Evolutionary conservation across 2,329 filamentous ascomycete species (phyloP), one percentile per base, ranked within the genome.

Genomic region (Hypomyces rosellus): DNA sequence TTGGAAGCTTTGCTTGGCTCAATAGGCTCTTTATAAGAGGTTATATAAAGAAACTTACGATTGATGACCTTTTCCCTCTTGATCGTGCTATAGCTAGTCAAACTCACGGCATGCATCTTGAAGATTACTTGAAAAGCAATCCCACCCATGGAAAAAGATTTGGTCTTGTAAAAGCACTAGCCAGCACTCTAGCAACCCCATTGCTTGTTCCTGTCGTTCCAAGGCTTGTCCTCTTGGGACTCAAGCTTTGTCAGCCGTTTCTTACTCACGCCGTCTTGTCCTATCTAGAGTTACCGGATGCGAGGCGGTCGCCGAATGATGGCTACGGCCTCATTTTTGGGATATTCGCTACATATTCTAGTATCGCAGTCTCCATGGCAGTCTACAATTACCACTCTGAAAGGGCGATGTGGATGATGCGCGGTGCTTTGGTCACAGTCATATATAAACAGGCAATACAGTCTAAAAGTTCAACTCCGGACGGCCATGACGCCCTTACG

Each of bases 311-410:
- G 0, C 52, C 53, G 0, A 67, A 64, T 33, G 49, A 61, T 13
- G 65, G 70, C 2, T 74, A 72, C 51, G 72, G 72, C 0, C 63
- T 74, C 5, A 71, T 76, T 9, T 73, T 67, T 2, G 72, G 70
- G 3, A 61, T 63, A 0, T 54, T 67, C 1, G 45, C 74, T 2
- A 67, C 73, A 3, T 76, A 74, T 51, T 20, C 55, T 0, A 67
- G 70, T 9, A 69, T 74, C 16, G 68, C 71, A 2, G 13, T 74
- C 65, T 48, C 49, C 13, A 48, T 38, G 0, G 34, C 49, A 7
- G 37, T 48, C 14, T 51, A 48, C 7, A 37, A 44, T 15, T 48
- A 51, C 3, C 33, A 36, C 18, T 37, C 39, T 3, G 48, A 50
- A 36, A 36, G 48, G 2, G 13, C 43, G 4, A n/a, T 48, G 2